phyloP scores from a whole-genome alignment of 805 yeast species.

The Spencermartinsiella europaea region DNA sequence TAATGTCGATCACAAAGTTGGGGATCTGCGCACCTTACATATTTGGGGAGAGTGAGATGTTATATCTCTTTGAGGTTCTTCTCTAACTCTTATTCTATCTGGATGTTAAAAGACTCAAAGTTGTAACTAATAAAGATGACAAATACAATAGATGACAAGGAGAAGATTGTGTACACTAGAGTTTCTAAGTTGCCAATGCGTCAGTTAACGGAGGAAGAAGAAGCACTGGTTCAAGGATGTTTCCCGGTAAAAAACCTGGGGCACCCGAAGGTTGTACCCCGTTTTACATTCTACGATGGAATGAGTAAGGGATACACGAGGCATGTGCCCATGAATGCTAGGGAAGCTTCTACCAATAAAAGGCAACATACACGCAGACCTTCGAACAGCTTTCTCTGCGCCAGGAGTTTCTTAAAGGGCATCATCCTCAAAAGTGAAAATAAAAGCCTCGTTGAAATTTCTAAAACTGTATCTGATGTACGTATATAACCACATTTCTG shows the following conservation, averaged over 20 bases:
- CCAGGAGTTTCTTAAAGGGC: background rate
- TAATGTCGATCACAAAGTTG: too few relatives aligned
- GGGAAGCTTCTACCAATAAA: background rate
- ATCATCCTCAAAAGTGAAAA: background rate
- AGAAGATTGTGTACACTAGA: background rate
- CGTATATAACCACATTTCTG: background rate
- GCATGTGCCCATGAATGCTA: background rate
- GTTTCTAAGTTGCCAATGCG: background rate
- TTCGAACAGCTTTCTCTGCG: constrained; percentile 5
- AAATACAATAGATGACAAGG: too few relatives aligned
- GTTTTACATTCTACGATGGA: background rate
- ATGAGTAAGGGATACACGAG: background rate
- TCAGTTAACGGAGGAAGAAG: background rate
- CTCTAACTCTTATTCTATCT: too few relatives aligned
- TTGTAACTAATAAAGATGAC: too few relatives aligned
- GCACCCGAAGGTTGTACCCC: background rate
- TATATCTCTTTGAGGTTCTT: too few relatives aligned
- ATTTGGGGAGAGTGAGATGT: too few relatives aligned
- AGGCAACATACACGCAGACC: constrained; percentile 5
- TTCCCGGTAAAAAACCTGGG: background rate
- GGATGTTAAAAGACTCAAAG: too few relatives aligned
- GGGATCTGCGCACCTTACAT: too few relatives aligned
- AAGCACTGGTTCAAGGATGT: background rate
- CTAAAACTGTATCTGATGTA: constrained; percentile 1
- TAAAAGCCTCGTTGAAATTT: background rate